Conservation (phyloP, 371 early-diverging fungal genomes). For the Apophysomyces trapeziformis region DNA sequence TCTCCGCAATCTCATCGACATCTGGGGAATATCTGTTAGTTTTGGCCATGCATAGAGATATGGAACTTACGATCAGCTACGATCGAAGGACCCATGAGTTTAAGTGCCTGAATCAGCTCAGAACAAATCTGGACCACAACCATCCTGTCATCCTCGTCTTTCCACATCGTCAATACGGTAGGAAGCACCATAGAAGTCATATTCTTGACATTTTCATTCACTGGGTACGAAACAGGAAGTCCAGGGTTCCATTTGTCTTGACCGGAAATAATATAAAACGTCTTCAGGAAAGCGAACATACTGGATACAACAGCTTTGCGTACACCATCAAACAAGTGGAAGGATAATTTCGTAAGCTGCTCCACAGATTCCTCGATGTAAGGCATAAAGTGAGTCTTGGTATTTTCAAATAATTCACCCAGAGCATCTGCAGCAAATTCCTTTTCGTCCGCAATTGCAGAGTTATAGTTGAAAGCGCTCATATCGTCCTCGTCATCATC, state of each 20-base stretch:
- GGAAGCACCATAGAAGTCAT: slow-evolving; percentile 74
- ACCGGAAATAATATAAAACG: slow-evolving; percentile 72
- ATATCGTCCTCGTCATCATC: slow-evolving; percentile 64
- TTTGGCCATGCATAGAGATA: not conserved
- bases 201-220: slow-evolving; percentile 76
- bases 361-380: slow-evolving; percentile 77
- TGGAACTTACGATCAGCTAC: slow-evolving; percentile 67
- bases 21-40: slow-evolving; percentile 24
- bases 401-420: slow-evolving; percentile 84
- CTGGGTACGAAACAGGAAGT: slow-evolving; percentile 64
- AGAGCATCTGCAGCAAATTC: slow-evolving; percentile 87
- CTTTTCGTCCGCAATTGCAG: slow-evolving; percentile 91
- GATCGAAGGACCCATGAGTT: slow-evolving; percentile 78
- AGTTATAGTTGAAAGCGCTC: slow-evolving; percentile 65
- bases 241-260: slow-evolving; percentile 76
- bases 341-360: slow-evolving; percentile 64
- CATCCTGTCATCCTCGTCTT: slow-evolving; percentile 83
- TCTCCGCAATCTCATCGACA: slow-evolving; percentile 61
- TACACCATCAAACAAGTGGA: slow-evolving; percentile 81
- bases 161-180: slow-evolving; percentile 70
- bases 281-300: slow-evolving; percentile 77
- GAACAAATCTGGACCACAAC: slow-evolving; percentile 80
- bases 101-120: slow-evolving; percentile 71
- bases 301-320: slow-evolving; percentile 78
- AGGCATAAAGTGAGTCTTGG: slow-evolving; percentile 78